Evolutionary conservation across 768 basidiomycete species (phyloP), one percentile per base, ranked within the genome.

Genomic region (Sporobolomyces roseus): DNA sequence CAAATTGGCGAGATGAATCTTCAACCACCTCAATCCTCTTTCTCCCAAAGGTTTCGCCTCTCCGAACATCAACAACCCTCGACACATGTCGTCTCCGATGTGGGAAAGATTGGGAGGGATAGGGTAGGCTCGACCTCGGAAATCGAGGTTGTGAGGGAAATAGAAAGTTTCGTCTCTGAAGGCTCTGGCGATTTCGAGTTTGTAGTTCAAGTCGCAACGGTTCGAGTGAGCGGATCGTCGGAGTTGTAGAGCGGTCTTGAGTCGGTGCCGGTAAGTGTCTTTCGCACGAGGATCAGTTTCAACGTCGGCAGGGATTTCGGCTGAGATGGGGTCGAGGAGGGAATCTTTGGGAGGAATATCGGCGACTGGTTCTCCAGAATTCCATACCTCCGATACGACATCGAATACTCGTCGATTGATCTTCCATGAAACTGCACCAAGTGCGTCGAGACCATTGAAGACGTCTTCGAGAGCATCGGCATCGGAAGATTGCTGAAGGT

Each of bases 91-190:
- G 77, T 99, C 91, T 13, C 94, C 93, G 62, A 97, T 89, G 74
- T 98, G 94, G 75, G 87, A 92, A 61, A 99, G 82, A 81, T 97
- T 91, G 6, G 93, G 92, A 1, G 94, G 93, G 49, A 96, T 87
- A 16, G 96, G 94, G 77, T 99, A 99, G 0, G 94, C 92, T 60
- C 94, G 88, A 12, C 96, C 96, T 67, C 94, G 87, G 83, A 98
- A 99, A 79, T 99, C 96, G 74, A 97, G 82, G 78, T 96, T 97
- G 79, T 98, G 94, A 0, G 94, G 93, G 56, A 93, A 82, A 79
- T 91, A 98, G 78, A 98, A 87, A 0, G 81, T 85, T 73, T 96
- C 94, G 62, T 86, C 85, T 58, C 93, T 81, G 83, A 93, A 96
- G 87, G 93, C 87, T 58, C 89, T 84, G 13, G 92, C 93, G 75